These are phyloP conservation scores for Aureobasidium namibiae DNA, from an alignment of 2,329 filamentous ascomycete genomes.

Conservation along the genomic window DNA sequence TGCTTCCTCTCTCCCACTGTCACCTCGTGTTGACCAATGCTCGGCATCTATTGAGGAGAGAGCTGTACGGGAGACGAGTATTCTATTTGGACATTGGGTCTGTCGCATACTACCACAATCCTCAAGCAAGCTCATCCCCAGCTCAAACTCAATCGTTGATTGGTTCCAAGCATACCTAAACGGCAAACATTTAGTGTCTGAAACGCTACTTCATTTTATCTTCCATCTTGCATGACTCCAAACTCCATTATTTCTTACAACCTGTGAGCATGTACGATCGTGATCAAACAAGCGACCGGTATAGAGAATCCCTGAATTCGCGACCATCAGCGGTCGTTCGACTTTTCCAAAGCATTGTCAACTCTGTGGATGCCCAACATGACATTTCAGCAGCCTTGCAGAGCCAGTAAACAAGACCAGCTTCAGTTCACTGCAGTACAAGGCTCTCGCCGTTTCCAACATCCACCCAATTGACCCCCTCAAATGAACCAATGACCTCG, in stretches of 20 bases:
- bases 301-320: background rate
- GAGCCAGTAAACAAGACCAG: background rate
- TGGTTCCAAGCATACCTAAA: background rate
- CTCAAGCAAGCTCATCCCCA: background rate
- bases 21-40: background rate
- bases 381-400: background rate
- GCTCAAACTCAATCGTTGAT: background rate
- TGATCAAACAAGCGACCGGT: too few species aligned
- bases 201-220: background rate
- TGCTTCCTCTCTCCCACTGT: background rate
- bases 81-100: background rate
- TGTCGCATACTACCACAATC: background rate
- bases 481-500: slow-evolving; percentile 27
- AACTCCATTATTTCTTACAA: too few species aligned
- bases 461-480: slow-evolving; percentile 42
- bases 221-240: background rate
- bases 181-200: background rate
- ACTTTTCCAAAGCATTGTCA: background rate
- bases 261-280: too few species aligned
- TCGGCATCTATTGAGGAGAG: too few species aligned
- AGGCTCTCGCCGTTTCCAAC: slow-evolving; percentile 50
- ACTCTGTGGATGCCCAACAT: background rate
- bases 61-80: background rate
- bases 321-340: background rate
- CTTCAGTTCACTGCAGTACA: slow-evolving; percentile 34